Evolutionary conservation across 129 eudicot genomes (phyloP).

Genomic region (Ambrosia artemisiifolia): DNA sequence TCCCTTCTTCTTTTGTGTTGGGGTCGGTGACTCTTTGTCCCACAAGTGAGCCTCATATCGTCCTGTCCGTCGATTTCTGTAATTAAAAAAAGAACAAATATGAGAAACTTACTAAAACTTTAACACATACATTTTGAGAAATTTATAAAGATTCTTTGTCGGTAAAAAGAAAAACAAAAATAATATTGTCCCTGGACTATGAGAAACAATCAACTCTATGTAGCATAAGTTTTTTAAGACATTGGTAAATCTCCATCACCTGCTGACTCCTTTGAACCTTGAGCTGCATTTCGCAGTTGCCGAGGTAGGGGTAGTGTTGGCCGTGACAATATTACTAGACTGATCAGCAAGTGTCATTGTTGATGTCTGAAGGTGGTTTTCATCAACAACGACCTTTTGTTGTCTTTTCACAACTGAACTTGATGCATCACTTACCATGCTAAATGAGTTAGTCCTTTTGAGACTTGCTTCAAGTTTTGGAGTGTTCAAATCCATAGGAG

Average conservation of each 20-base stretch:
- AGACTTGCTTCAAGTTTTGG: constrained; percentile 31
- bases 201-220: neutral
- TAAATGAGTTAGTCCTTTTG: constrained; percentile 27
- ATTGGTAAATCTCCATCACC: constrained; percentile 19
- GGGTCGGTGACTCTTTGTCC: constrained; percentile 81
- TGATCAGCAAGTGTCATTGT: constrained; percentile 28
- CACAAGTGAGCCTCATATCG: constrained; percentile 77
- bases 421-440: constrained; percentile 23
- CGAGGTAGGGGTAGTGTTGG: constrained; percentile 30
- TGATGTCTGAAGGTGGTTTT: constrained; percentile 20
- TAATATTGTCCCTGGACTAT: too few relatives aligned
- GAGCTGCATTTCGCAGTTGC: constrained; percentile 63
- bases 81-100: neutral
- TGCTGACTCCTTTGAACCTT: constrained; percentile 60
- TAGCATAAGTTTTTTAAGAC: neutral
- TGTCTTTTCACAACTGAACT: constrained; percentile 39
- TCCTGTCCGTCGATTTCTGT: constrained; percentile 74
- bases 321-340: constrained; percentile 13
- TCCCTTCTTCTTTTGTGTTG: constrained; percentile 76
- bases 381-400: neutral
- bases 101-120: neutral
- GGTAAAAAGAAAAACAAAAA: neutral
- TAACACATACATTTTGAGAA: neutral
- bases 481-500: constrained; percentile 24
- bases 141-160: too few relatives aligned